These are phyloP conservation scores for Echeveria elegans DNA, from an alignment of 164 flowering plant species.

Conservation along the genomic window DNA sequence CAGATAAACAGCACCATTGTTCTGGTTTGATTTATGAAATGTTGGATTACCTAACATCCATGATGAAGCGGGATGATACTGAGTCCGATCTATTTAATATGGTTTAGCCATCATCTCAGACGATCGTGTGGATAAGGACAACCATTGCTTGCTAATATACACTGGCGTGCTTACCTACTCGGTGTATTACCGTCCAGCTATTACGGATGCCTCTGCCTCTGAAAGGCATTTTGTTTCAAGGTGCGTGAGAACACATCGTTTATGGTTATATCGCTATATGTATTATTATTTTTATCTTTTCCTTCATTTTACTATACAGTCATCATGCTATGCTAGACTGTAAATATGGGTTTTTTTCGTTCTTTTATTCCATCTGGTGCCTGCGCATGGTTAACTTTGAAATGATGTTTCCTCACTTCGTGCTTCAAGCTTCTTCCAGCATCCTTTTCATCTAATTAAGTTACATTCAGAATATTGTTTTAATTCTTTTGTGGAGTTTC, in stretches of 20 bases:
- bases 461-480: too few relatives aligned
- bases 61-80: constrained; percentile 26
- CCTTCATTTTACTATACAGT: too few relatives aligned
- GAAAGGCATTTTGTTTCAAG: background rate
- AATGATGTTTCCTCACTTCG: too few relatives aligned
- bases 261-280: too few relatives aligned
- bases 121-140: background rate
- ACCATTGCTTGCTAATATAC: background rate
- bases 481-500: too few relatives aligned
- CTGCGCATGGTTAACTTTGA: too few relatives aligned
- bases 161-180: background rate
- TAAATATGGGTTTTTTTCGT: too few relatives aligned
- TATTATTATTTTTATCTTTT: too few relatives aligned
- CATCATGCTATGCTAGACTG: too few relatives aligned
- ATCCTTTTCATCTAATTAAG: too few relatives aligned
- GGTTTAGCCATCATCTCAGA: background rate
- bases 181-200: background rate
- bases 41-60: constrained; percentile 30
- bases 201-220: background rate
- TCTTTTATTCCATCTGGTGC: too few relatives aligned
- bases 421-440: too few relatives aligned
- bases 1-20: constrained; percentile 50
- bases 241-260: background rate
- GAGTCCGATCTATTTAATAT: constrained; percentile 14
- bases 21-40: constrained; percentile 30